These are phyloP conservation scores for Colletotrichum eleusines DNA, from an alignment of 2,329 filamentous ascomycete species.

Conservation along the genomic window DNA sequence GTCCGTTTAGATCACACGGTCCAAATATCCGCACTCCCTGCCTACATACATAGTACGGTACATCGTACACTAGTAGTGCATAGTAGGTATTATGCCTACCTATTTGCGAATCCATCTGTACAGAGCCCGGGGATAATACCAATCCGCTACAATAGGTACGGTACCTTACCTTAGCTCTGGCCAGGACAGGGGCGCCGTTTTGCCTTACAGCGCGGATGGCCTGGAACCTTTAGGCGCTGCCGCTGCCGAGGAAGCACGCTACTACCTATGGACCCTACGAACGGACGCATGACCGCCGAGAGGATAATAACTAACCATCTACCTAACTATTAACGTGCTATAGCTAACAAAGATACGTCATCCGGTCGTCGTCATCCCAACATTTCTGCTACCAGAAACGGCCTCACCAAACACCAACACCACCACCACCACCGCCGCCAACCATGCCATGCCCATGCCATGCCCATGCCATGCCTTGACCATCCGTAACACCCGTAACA, in stretches of 20 bases:
- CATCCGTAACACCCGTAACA: not conserved
- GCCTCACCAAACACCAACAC: not conserved
- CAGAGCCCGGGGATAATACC: too few relatives aligned
- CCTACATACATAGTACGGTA: too few relatives aligned
- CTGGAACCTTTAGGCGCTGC: not conserved
- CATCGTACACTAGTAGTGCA: too few relatives aligned
- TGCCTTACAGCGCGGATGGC: not conserved
- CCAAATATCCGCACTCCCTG: too few relatives aligned
- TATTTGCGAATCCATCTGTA: too few relatives aligned
- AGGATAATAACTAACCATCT: not conserved
- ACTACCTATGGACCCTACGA: not conserved
- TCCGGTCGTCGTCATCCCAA: conserved; percentile 21
- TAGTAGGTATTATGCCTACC: too few relatives aligned
- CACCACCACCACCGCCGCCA: too few relatives aligned
- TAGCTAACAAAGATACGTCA: not conserved
- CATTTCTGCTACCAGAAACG: not conserved
- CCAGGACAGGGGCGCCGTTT: not conserved
- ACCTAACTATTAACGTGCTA: too few relatives aligned
- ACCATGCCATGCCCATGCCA: too few relatives aligned
- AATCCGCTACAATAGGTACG: not conserved
- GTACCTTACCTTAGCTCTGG: too few relatives aligned
- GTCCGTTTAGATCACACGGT: too few relatives aligned
- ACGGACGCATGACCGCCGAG: not conserved
- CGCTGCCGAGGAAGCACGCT: not conserved
- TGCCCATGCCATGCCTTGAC: too few relatives aligned